Percentiles rank a stretch among this genome's conserved stretches.
Evolutionary conservation across 352 stramenopile species (phyloP).

Genomic region (Plasmopara muralis): DNA sequence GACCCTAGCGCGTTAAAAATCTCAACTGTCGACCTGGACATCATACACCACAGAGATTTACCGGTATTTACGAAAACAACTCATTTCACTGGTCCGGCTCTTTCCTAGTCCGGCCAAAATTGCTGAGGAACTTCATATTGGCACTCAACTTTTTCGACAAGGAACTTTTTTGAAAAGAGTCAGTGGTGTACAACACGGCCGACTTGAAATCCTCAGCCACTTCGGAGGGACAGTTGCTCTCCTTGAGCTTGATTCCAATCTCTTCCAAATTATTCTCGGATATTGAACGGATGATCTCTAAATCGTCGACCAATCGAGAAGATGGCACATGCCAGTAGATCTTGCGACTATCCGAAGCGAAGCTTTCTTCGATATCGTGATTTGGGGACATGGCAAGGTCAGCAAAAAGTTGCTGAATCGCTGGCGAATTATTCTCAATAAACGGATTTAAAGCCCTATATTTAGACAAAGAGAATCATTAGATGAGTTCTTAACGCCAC

Average conservation of each 20-base stretch:
- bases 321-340: slow-evolving; percentile 62
- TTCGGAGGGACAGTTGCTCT: slow-evolving; percentile 31
- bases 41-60: neutral
- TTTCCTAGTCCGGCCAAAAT: slow-evolving; percentile 46
- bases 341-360: slow-evolving; percentile 57
- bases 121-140: slow-evolving; percentile 74
- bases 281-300: slow-evolving; percentile 54
- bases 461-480: neutral
- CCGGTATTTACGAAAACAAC: neutral
- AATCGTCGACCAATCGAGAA: slow-evolving; percentile 50
- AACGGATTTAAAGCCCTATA: slow-evolving; percentile 80
- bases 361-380: slow-evolving; percentile 71
- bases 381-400: slow-evolving; percentile 56
- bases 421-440: slow-evolving; percentile 73
- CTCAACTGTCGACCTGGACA: no score
- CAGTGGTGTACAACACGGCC: slow-evolving; percentile 30
- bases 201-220: slow-evolving; percentile 51
- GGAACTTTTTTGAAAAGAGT: slow-evolving; percentile 40
- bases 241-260: slow-evolving; percentile 60
- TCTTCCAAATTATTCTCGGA: slow-evolving; percentile 67
- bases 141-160: slow-evolving; percentile 61
- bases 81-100: slow-evolving; percentile 23
- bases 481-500: neutral
- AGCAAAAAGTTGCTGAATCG: slow-evolving; percentile 74
- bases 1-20: no score